Conservation (phyloP, 1,139 yeast species). For the Lodderomyces elongisporus region DNA sequence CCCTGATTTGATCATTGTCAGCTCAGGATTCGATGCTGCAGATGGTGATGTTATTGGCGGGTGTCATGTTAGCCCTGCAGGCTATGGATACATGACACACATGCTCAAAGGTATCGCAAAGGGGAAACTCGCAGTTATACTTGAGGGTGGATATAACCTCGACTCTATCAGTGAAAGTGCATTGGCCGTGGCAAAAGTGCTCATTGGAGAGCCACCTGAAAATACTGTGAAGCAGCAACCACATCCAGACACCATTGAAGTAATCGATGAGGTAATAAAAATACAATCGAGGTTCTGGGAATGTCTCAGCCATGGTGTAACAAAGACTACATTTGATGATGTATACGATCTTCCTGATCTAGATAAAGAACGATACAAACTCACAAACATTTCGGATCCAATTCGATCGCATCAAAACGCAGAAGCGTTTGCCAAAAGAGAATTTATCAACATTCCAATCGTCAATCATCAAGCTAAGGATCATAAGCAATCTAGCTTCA, state of each 20-base stretch:
- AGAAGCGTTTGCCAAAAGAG: slow-evolving; percentile 48
- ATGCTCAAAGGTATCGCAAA: slow-evolving; percentile 80
- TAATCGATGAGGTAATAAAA: slow-evolving; percentile 76
- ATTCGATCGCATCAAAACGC: slow-evolving; percentile 66
- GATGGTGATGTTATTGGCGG: slow-evolving; percentile 98
- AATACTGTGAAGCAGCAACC: slow-evolving; percentile 58
- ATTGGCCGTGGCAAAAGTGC: slow-evolving; percentile 82
- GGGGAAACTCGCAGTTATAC: slow-evolving; percentile 82
- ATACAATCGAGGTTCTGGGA: slow-evolving; percentile 87
- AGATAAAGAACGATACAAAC: slow-evolving; percentile 26
- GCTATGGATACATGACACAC: slow-evolving; percentile 96
- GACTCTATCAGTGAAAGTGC: slow-evolving; percentile 91
- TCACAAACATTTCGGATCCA: slow-evolving; percentile 59
- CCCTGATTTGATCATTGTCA: slow-evolving; percentile 88
- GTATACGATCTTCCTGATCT: slow-evolving; percentile 30
- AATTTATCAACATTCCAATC: slow-evolving; percentile 68
- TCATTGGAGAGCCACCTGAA: slow-evolving; percentile 95
- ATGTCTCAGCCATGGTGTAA: slow-evolving; percentile 57
- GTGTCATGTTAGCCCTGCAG: slow-evolving; percentile 92
- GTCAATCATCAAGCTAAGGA: slow-evolving; percentile 27
- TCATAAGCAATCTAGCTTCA: slow-evolving; percentile 22
- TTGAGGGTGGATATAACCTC: slow-evolving; percentile 95
- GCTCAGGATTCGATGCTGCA: slow-evolving; percentile 98
- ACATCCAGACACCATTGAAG: slow-evolving; percentile 74
- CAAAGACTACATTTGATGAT: slow-evolving; percentile 35